These are phyloP conservation scores for Chlorella variabilis DNA, from an alignment of 163 green algal genomes.

Conservation along the genomic window DNA sequence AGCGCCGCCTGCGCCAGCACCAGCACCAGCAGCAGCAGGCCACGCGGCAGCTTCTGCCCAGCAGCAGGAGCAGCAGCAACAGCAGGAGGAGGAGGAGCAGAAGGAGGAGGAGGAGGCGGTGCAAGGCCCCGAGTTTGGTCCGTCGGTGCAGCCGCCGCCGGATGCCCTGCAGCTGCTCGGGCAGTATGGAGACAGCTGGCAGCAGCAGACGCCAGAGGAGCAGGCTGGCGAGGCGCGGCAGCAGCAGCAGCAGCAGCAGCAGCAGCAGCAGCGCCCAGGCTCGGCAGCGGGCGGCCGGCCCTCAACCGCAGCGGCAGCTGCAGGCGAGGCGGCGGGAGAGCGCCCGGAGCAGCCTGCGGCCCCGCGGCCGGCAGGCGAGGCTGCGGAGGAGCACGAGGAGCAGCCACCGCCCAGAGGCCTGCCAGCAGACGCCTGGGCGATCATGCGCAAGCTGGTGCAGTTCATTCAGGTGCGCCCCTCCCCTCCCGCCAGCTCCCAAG, in stretches of 20 bases:
- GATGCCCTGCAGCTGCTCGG: slow-evolving; percentile 27
- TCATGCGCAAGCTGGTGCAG: slow-evolving; percentile 73
- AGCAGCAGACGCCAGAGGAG: not conserved
- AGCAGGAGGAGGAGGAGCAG: not conserved
- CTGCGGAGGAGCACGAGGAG: not conserved
- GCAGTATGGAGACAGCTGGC: slow-evolving; percentile 32
- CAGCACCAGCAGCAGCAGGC: not conserved
- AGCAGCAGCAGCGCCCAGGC: not conserved
- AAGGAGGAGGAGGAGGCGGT: not conserved
- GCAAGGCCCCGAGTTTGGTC: slow-evolving; percentile 11
- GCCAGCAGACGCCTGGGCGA: slow-evolving; percentile 32
- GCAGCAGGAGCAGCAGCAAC: not conserved
- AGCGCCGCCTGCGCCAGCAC: not conserved
- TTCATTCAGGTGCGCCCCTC: slow-evolving; percentile 62
- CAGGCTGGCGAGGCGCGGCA: not conserved
- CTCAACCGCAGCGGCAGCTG: not conserved
- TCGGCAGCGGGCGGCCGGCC: no score
- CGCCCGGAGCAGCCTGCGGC: not conserved
- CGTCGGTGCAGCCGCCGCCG: slow-evolving; percentile 17
- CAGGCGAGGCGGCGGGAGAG: not conserved
- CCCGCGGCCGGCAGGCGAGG: not conserved
- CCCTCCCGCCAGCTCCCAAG: no score
- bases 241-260: not conserved
- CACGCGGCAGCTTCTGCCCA: not conserved
- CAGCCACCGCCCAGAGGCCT: not conserved